phyloP scores from a whole-genome alignment of 1,284 basidiomycete genomes.

The Pseudozyma sp. region DNA sequence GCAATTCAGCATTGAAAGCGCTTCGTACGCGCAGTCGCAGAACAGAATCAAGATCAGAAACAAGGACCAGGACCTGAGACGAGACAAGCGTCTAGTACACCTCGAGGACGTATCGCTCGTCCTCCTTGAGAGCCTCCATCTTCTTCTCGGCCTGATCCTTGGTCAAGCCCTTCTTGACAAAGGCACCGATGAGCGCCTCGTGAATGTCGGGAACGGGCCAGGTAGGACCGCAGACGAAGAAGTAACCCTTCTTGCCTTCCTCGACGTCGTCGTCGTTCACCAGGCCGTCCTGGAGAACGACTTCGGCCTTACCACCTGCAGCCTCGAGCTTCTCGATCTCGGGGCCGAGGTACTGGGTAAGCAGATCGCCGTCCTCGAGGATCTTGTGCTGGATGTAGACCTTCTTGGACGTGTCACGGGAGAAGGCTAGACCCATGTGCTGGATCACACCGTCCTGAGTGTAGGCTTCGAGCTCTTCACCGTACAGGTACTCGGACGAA shows the following conservation, averaged over 20 bases:
- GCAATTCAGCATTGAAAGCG: not conserved
- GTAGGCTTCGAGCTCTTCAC: constrained; percentile 80
- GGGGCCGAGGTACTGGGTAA: constrained; percentile 73
- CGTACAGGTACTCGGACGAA: constrained; percentile 94
- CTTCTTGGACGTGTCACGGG: constrained; percentile 88
- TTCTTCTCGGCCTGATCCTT: constrained; percentile 81
- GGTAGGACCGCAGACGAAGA: constrained; percentile 97
- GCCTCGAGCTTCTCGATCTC: constrained; percentile 73
- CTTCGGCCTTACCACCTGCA: constrained; percentile 64
- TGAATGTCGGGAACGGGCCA: constrained; percentile 99
- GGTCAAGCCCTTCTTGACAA: constrained; percentile 78
- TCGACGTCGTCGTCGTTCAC: constrained; percentile 47
- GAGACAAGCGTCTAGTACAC: constrained; percentile 72
- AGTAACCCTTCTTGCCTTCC: constrained; percentile 73
- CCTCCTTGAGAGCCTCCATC: constrained; percentile 92
- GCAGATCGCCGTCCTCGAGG: constrained; percentile 83
- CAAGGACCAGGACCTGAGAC: not conserved
- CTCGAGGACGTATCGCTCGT: constrained; percentile 96
- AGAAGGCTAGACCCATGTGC: constrained; percentile 93
- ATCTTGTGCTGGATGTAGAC: constrained; percentile 99
- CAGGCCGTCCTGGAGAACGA: constrained; percentile 72
- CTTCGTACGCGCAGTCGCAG: not conserved
- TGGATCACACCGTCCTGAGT: constrained; percentile 85
- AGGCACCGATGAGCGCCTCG: constrained; percentile 84
- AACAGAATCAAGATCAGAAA: not conserved